Evolutionary conservation across 345 rosid genomes (phyloP), one percentile per base, ranked within the genome.

Genomic region (Boechera divaricarpa): DNA sequence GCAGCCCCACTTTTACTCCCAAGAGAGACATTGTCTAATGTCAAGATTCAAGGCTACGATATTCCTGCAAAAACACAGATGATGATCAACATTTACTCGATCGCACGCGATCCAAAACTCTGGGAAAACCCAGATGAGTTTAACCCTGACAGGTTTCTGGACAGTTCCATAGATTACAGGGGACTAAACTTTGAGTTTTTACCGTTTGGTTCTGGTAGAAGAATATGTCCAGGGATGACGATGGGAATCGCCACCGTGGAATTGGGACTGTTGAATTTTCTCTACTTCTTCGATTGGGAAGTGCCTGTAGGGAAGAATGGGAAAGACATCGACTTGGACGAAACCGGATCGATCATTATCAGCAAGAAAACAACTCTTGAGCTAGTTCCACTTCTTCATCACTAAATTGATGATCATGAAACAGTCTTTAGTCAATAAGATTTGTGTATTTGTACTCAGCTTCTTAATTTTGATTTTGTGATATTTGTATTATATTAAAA

Each of bases 131-230:
- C 86, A 1, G 80, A 79, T 38, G 81, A 78, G 28, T 84, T 89
- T 65, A 26, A 55, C 5, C 91, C 86, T 0, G 85, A 84, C 3
- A 83, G 89, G 74, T 87, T 89, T 69, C 24, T 45, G 0, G 80
- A 84, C 15, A 77, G 63, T 61, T 55, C 75, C 0, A 11, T 80
- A 33, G 86, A 87, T 58, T 74, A 75, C 53, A 87, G 33, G 59
- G 87, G 88, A 47, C 77, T 74, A 1, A 35, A 79, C 67, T 88
- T 82, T 9, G 89, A 85, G 85, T 61, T 63, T 2, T 72, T 84
- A 70, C 85, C 85, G 8, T 85, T 85, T 77, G 85, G 88, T 11
- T 76, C 74, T 38, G 88, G 88, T 2, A 32, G 86, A 18, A 71
- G 77, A 63, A 49, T 56, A 4, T 78, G 81, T 49, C 77, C 73